Base-by-base conservation (phyloP, 2,329 filamentous ascomycete species). In the Xylariaceae sp. region DNA sequence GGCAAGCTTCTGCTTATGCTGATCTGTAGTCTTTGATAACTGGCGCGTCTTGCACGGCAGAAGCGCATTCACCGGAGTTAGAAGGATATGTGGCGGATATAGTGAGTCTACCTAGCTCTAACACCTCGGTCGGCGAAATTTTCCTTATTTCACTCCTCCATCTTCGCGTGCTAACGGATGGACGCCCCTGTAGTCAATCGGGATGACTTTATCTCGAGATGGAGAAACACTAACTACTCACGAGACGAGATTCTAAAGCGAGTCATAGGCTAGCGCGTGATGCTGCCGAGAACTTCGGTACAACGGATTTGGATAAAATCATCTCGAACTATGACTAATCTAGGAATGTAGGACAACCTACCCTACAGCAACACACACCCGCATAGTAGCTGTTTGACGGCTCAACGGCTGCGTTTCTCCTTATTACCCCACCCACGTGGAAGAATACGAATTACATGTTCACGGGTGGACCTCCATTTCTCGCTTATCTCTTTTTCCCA, bases 31-130 rank as follows among this genome's bases (percentile, higher is more conserved):
- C 45, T 97, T 99, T 72, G 91, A 99, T 71, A 98, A 99, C 69
- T 97, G 93, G 92, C 84, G 95, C 56, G 89, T 97, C 32, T 76
- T 98, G 65, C 95, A 99, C 73, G 95, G 93, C 1, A 81, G 95
- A 65, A 87, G 87, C 49, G 84, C 84, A 0, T 99, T 98, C 68
- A 89, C 87, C 5, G 95, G 95, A 1, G 86, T 89, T 69, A 81
- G 95, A 63, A 86, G 93, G 63, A 90, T 99, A 69, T 97, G 93
- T 72, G 95, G 95, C 57, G 93, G 85, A 9, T 98, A 98, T 68
- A 88, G 91, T 92, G 77, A 81, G 89, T 84, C 49, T 14, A 16
- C 16, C 12, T 9, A n/a, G n/a, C n/a, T n/a, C n/a, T n/a, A n/a
- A n/a, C n/a, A n/a, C 21, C 59, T 48, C 7, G 12, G 55, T 26